phyloP scores from a whole-genome alignment of 2,329 filamentous ascomycete genomes.

The Alternaria sp. region DNA sequence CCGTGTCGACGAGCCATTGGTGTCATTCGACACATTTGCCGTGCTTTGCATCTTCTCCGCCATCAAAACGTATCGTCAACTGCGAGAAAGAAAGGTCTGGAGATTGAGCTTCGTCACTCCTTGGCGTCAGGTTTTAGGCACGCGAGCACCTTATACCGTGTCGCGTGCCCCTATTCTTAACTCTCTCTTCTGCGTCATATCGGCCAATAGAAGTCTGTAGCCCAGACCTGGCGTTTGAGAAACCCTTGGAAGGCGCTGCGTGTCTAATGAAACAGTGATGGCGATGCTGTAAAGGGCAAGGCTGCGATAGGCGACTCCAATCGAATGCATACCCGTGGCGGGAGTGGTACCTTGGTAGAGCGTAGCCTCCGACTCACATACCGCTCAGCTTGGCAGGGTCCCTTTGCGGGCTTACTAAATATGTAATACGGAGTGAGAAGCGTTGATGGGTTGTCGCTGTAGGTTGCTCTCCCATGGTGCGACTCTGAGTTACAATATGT shows the following conservation, averaged over 20 bases:
- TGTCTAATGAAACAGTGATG: neutral
- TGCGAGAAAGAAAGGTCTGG: neutral
- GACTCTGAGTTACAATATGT: neutral
- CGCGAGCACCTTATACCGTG: neutral
- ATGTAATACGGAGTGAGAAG: neutral
- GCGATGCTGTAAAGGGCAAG: neutral
- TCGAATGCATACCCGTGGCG: neutral
- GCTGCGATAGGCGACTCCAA: neutral
- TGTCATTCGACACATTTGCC: constrained; percentile 21
- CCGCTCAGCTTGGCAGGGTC: neutral
- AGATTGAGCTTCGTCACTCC: neutral
- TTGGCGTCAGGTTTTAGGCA: neutral
- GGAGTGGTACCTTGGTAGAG: neutral
- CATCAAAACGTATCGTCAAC: constrained; percentile 3
- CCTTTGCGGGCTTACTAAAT: neutral
- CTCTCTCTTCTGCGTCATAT: neutral
- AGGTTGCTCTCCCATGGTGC: neutral
- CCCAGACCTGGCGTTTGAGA: neutral
- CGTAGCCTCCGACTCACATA: neutral
- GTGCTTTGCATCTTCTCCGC: constrained; percentile 22
- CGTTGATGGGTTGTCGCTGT: neutral
- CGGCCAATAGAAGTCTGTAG: neutral
- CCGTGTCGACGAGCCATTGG: neutral
- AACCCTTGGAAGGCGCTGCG: neutral
- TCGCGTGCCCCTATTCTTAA: neutral